These are phyloP conservation scores for Drechslerella stenobrocha DNA, from an alignment of 2,329 filamentous ascomycete genomes.

Conservation along the genomic window DNA sequence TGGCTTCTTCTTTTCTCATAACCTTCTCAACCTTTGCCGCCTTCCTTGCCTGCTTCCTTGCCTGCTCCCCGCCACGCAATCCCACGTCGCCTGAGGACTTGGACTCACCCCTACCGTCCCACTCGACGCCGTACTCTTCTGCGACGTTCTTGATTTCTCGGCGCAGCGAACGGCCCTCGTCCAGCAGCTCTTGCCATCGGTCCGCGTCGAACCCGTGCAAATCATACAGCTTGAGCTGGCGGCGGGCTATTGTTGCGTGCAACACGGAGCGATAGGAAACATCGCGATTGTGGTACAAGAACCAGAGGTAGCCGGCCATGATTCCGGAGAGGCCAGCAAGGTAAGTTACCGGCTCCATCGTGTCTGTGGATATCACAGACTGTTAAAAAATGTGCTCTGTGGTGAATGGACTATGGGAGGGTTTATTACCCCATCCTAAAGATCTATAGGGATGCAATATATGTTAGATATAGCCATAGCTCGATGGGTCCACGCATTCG, in stretches of 20 bases:
- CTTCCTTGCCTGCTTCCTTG: slow-evolving; percentile 61
- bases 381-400: too few relatives aligned
- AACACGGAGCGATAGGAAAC: slow-evolving; percentile 83
- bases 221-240: slow-evolving; percentile 77
- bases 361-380: too few relatives aligned
- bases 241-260: slow-evolving; percentile 78
- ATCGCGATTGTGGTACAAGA: slow-evolving; percentile 87
- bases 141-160: slow-evolving; percentile 79
- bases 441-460: slow-evolving; percentile 4
- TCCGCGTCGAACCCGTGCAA: slow-evolving; percentile 72
- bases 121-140: slow-evolving; percentile 85
- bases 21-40: slow-evolving; percentile 61
- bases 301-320: slow-evolving; percentile 91
- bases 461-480: neutral
- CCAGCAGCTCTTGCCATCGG: slow-evolving; percentile 76
- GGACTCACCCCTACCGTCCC: slow-evolving; percentile 76
- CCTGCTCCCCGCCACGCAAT: too few relatives aligned
- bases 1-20: slow-evolving; percentile 55
- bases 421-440: slow-evolving; percentile 61
- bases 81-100: slow-evolving; percentile 59
- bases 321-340: slow-evolving; percentile 81
- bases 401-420: too few relatives aligned
- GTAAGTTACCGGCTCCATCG: slow-evolving; percentile 89
- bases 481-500: too few relatives aligned
- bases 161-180: slow-evolving; percentile 76